phyloP scores from a whole-genome alignment of 1,284 basidiomycete species.

The Apiotrichum montevideense region DNA sequence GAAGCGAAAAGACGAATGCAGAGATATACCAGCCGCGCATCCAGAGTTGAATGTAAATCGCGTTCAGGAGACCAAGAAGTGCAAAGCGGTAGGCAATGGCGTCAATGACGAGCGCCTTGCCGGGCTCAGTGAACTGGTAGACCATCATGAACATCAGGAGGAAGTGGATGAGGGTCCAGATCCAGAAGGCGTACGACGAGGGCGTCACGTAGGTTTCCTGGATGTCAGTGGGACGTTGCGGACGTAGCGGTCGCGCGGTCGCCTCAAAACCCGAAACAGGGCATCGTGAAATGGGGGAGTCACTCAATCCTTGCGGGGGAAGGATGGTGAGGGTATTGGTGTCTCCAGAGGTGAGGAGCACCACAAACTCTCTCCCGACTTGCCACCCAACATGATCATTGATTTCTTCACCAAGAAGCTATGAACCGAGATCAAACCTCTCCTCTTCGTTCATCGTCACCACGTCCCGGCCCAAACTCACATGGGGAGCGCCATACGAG shows the following conservation, averaged over 20 bases:
- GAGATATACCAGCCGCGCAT: constrained; percentile 59
- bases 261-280: no score
- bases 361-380: no score
- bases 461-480: constrained; percentile 5
- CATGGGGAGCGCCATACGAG: constrained; percentile 45
- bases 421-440: no score
- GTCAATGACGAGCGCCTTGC: constrained; percentile 74
- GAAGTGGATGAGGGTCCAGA: constrained; percentile 68
- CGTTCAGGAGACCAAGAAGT: constrained; percentile 72
- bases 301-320: no score
- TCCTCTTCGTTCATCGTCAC: no score
- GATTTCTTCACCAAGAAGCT: no score
- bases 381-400: no score
- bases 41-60: constrained; percentile 79
- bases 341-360: no score
- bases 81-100: constrained; percentile 85
- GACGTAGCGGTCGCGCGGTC: not conserved
- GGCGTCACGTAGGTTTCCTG: constrained; percentile 19
- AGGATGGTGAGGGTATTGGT: no score
- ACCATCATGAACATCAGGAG: constrained; percentile 79
- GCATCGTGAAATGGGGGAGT: no score
- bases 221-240: not conserved
- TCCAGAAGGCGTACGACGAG: constrained; percentile 18
- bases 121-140: constrained; percentile 69
- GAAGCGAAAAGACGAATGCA: constrained; percentile 76